A percentile compares a stretch with the other conserved stretches of the same genome.
Evolutionary conservation across 2,329 filamentous ascomycete genomes (phyloP).

Genomic region (Aspergillus sp.): DNA sequence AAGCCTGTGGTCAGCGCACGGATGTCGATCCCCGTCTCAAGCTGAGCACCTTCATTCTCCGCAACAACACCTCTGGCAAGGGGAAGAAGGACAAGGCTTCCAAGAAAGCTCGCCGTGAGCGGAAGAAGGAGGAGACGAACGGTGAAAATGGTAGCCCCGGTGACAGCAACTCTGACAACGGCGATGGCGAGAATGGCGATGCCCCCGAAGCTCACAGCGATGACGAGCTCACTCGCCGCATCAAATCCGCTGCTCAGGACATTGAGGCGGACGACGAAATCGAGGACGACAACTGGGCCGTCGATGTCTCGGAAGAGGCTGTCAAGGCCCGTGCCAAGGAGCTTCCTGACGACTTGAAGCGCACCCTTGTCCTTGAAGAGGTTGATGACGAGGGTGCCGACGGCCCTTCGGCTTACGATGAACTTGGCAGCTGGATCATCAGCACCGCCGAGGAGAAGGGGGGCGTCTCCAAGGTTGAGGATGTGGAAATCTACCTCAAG

Average conservation of each 20-base stretch:
- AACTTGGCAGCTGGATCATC: slow-evolving; percentile 91
- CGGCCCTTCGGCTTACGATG: slow-evolving; percentile 79
- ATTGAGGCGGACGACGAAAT: slow-evolving; percentile 71
- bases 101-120: slow-evolving; percentile 79
- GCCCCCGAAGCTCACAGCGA: slow-evolving; percentile 78
- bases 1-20: slow-evolving; percentile 92
- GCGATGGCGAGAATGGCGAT: slow-evolving; percentile 67
- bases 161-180: slow-evolving; percentile 68
- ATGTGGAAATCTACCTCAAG: slow-evolving; percentile 93
- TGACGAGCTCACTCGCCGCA: slow-evolving; percentile 83
- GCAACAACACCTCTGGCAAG: slow-evolving; percentile 83
- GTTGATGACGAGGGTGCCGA: slow-evolving; percentile 81
- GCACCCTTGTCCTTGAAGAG: slow-evolving; percentile 80
- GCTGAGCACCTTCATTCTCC: slow-evolving; percentile 95
- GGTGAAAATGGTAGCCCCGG: slow-evolving; percentile 65
- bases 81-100: slow-evolving; percentile 96
- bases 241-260: slow-evolving; percentile 70
- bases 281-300: slow-evolving; percentile 91
- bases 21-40: slow-evolving; percentile 93
- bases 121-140: slow-evolving; percentile 76
- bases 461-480: slow-evolving; percentile 77
- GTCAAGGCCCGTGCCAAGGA: slow-evolving; percentile 92
- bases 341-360: slow-evolving; percentile 93
- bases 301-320: slow-evolving; percentile 94
- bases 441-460: slow-evolving; percentile 71